Conservation (phyloP, 176 grass and related monocot species). For the Hsuehochloa calcarea region DNA sequence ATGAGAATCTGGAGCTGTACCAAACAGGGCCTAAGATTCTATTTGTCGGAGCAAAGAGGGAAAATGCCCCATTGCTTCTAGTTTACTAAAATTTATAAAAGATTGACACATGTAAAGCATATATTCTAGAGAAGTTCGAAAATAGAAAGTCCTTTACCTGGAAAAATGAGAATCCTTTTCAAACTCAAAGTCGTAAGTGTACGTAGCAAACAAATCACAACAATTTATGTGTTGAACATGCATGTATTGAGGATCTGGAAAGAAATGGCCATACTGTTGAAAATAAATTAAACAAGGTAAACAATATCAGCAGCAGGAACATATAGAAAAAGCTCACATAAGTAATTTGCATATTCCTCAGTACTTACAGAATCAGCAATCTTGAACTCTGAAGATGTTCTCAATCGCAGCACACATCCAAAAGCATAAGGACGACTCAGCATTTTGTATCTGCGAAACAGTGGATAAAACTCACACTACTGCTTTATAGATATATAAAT, state of each 20-base stretch:
- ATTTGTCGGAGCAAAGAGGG: not conserved
- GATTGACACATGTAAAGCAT: slow-evolving; percentile 29
- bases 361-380: slow-evolving; percentile 73
- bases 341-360: slow-evolving; percentile 7
- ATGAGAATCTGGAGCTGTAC: too few relatives aligned
- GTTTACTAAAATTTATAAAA: not conserved
- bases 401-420: slow-evolving; percentile 80
- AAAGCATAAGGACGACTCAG: slow-evolving; percentile 94
- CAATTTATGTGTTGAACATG: slow-evolving; percentile 98
- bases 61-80: not conserved
- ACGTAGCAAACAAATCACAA: slow-evolving; percentile 89
- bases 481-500: slow-evolving; percentile 26
- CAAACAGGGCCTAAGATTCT: too few relatives aligned
- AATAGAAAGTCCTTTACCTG: slow-evolving; percentile 59
- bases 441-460: slow-evolving; percentile 71
- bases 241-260: slow-evolving; percentile 93
- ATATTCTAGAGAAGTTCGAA: not conserved
- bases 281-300: slow-evolving; percentile 19
- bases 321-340: slow-evolving; percentile 11
- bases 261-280: slow-evolving; percentile 97
- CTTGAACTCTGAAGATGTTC: slow-evolving; percentile 95
- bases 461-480: slow-evolving; percentile 7
- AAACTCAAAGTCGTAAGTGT: slow-evolving; percentile 95
- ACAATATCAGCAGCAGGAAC: slow-evolving; percentile 21
- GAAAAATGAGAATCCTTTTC: slow-evolving; percentile 62